These are phyloP conservation scores for Wickerhamiella occidentalis DNA, from an alignment of 805 yeast genomes.

Conservation along the genomic window DNA sequence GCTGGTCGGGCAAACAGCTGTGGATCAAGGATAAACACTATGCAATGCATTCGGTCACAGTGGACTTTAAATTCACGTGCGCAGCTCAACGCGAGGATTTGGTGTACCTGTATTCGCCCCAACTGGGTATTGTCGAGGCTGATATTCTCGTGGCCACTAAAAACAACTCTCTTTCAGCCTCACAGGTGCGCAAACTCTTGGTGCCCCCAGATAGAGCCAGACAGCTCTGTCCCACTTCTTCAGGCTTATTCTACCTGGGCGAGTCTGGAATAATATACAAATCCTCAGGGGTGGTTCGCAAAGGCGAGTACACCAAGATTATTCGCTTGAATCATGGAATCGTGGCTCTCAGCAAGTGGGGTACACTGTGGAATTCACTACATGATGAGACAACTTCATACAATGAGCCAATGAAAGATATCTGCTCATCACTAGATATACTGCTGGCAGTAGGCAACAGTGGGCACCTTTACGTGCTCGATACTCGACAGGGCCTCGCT, in stretches of 20 bases:
- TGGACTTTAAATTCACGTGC: background rate
- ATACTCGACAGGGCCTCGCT: background rate
- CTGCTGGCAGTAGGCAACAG: background rate
- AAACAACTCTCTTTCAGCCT: background rate
- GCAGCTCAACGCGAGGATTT: background rate
- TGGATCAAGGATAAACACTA: background rate
- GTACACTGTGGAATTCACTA: background rate
- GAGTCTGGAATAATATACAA: background rate
- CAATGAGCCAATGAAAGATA: background rate
- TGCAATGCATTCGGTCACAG: background rate
- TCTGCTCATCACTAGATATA: background rate
- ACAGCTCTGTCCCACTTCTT: background rate
- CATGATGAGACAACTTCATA: background rate
- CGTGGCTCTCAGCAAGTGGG: background rate
- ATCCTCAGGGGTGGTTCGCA: background rate
- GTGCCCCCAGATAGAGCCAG: background rate
- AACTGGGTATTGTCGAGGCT: background rate
- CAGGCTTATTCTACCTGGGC: background rate
- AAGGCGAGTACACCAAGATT: background rate
- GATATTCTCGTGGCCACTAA: background rate
- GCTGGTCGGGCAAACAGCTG: background rate
- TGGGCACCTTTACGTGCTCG: background rate
- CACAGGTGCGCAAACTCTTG: background rate
- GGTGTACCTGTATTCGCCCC: background rate
- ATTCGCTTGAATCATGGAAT: background rate